A percentile compares a stretch with the other conserved stretches of the same genome.
Evolutionary conservation across 352 stramenopile genomes (phyloP).

Genomic region (Blastocystis sp.): DNA sequence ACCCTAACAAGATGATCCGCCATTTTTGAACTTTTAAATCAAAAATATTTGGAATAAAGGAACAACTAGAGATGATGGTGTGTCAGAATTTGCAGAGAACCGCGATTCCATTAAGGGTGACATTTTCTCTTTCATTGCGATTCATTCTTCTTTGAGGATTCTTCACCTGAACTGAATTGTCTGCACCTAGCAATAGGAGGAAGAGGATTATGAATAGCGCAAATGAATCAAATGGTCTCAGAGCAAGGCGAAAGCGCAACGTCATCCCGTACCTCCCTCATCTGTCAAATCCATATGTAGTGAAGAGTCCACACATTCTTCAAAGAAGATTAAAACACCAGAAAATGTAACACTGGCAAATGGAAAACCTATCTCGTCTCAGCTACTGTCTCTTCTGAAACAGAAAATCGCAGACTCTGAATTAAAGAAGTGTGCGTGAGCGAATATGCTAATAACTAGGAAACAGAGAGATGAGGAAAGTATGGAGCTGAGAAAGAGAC

Average conservation of each 20-base stretch:
- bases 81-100: not conserved
- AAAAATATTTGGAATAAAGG: not conserved
- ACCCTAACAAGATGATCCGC: constrained; percentile 55
- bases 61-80: not conserved
- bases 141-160: not conserved
- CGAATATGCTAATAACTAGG: not conserved
- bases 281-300: not conserved
- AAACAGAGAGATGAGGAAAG: not conserved
- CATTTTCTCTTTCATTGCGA: not conserved
- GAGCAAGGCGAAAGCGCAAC: not conserved
- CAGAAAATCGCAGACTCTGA: constrained; percentile 13
- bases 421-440: not conserved
- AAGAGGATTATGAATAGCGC: not conserved
- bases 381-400: not conserved
- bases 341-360: not conserved
- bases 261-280: not conserved
- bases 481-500: not conserved
- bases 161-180: not conserved
- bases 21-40: not conserved
- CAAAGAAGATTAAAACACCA: not conserved
- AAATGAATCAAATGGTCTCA: not conserved
- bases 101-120: not conserved
- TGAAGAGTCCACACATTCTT: not conserved
- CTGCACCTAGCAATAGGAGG: not conserved
- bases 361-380: constrained; percentile 10